These are phyloP conservation scores for Mortierella sp. DNA, from an alignment of 371 early-diverging fungal genomes.

Conservation along the genomic window DNA sequence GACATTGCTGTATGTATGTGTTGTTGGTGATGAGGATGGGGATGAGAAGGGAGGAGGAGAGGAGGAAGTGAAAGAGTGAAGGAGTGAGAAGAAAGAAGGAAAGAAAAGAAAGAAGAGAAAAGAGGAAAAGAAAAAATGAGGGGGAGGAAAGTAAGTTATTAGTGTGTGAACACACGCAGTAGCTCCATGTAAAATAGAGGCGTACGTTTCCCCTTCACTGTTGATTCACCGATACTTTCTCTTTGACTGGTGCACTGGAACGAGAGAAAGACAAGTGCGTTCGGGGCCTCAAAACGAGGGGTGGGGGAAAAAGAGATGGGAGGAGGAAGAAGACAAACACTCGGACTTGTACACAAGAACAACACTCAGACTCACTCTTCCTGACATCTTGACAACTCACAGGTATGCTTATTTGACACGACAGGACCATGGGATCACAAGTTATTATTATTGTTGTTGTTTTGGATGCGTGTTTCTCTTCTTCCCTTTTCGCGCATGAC, in stretches of 20 bases:
- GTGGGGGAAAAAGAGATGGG: constrained; percentile 9
- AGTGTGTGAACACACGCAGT: background rate
- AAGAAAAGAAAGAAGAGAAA: background rate
- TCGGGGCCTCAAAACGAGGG: constrained; percentile 17
- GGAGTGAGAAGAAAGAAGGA: constrained; percentile 7
- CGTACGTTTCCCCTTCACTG: background rate
- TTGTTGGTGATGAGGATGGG: background rate
- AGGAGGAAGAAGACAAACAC: background rate
- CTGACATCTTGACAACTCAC: background rate
- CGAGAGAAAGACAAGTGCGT: background rate
- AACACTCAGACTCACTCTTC: background rate
- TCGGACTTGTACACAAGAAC: background rate
- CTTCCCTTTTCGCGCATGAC: background rate
- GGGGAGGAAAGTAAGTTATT: background rate
- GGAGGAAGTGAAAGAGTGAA: background rate
- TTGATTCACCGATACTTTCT: background rate
- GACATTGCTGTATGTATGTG: constrained; percentile 26
- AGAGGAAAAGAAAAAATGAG: background rate
- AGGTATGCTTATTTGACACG: background rate
- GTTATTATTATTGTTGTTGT: background rate
- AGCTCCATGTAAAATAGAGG: background rate
- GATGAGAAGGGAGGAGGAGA: background rate
- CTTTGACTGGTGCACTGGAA: background rate
- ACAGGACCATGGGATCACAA: background rate
- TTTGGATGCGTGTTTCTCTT: constrained; percentile 3